Evolutionary conservation across 176 grass and related monocot species (phyloP).

Genomic region (Zea mays): DNA sequence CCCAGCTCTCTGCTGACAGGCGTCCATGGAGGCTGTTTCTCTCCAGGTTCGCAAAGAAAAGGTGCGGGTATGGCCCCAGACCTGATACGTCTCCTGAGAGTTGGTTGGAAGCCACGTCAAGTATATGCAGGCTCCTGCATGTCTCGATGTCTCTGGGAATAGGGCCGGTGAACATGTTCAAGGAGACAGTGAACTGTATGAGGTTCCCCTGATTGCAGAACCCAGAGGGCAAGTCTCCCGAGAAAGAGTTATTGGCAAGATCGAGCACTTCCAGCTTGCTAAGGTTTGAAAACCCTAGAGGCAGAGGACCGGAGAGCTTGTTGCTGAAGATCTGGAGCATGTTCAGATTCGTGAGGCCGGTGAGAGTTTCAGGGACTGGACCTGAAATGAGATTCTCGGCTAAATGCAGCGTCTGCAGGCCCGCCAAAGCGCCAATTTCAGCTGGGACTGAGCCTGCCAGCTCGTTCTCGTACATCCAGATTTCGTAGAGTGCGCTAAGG

Average conservation of each 20-base stretch:
- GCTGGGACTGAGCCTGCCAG: neutral
- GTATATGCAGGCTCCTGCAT: neutral
- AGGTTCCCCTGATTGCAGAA: neutral
- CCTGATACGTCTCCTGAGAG: constrained; percentile 1
- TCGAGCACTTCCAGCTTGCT: neutral
- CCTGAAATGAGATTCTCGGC: neutral
- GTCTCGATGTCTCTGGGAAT: neutral
- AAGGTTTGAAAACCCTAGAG: neutral
- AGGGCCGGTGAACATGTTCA: neutral
- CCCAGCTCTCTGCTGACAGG: constrained; percentile 15
- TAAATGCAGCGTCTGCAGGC: neutral
- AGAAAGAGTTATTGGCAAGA: neutral
- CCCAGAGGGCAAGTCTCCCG: neutral
- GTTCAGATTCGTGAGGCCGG: neutral
- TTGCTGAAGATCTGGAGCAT: neutral
- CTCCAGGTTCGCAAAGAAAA: neutral
- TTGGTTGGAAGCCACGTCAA: neutral
- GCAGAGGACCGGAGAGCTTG: neutral
- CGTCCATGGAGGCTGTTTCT: constrained; percentile 6
- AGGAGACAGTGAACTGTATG: neutral
- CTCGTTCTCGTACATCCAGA: neutral
- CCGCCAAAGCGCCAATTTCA: neutral
- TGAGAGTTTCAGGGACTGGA: neutral
- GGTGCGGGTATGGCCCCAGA: constrained; percentile 8
- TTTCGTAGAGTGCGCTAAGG: neutral